A percentile compares a stretch with the other conserved stretches of the same genome.
phyloP scores from a whole-genome alignment of 805 yeast species.

The Metschnikowia bowlesiae region DNA sequence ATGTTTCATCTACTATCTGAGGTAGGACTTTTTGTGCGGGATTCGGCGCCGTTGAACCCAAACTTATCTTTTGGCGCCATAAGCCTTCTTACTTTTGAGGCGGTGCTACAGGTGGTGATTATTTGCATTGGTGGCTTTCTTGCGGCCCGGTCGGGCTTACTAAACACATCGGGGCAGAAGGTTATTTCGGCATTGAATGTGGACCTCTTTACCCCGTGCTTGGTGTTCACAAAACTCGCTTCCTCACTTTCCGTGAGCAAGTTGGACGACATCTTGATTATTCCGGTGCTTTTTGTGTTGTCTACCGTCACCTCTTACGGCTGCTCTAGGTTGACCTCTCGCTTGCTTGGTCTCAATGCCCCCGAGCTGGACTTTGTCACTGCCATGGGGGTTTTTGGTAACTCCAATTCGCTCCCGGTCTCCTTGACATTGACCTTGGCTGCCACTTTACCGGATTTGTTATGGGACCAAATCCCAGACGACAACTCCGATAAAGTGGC shows the following conservation, averaged over 20 bases:
- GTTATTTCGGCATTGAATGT: slow-evolving; percentile 75
- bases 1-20: slow-evolving; percentile 9
- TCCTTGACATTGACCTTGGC: slow-evolving; percentile 79
- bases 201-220: slow-evolving; percentile 90
- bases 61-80: slow-evolving; percentile 40
- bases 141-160: slow-evolving; percentile 70
- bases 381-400: slow-evolving; percentile 96
- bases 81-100: slow-evolving; percentile 77
- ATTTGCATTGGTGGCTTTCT: slow-evolving; percentile 83
- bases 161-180: slow-evolving; percentile 72
- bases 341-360: slow-evolving; percentile 53
- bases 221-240: slow-evolving; percentile 79
- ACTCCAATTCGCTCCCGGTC: slow-evolving; percentile 91
- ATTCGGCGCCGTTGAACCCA: slow-evolving; percentile 10
- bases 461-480: slow-evolving; percentile 68
- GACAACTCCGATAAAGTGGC: slow-evolving; percentile 70
- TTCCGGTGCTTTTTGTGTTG: slow-evolving; percentile 79
- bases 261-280: slow-evolving; percentile 72
- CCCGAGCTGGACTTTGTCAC: slow-evolving; percentile 87
- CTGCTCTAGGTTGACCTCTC: slow-evolving; percentile 56
- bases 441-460: slow-evolving; percentile 67
- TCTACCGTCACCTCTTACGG: slow-evolving; percentile 72
- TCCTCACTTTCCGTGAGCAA: slow-evolving; percentile 67
- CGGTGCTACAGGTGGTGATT: slow-evolving; percentile 84
- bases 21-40: not conserved